Base-by-base conservation (phyloP, 257 asterid species). In the Echites panduratus region DNA sequence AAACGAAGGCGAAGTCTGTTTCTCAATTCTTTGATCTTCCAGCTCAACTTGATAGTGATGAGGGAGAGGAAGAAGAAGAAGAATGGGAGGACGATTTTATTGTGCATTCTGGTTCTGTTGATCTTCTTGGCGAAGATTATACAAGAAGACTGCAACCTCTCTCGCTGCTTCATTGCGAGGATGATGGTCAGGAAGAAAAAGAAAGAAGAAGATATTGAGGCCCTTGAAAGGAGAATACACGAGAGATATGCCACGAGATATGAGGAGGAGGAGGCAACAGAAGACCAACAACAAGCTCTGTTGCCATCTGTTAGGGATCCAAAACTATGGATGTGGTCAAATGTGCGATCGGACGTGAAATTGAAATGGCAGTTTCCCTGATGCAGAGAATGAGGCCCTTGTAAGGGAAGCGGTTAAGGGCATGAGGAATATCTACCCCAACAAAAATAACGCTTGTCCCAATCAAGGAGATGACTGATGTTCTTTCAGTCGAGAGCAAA, bases 381-480 rank as follows among this genome's bases (percentile, higher is more conserved):
- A 88, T 95, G 98, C 99, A 95, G 81, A 95, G 92, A 91, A 92
- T 80, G 99, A 90, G 82, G 91, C 98, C 70, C 99, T 92, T 75
- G 99, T 92, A 76, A 87, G 86, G 83, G 97, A 94, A 98, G 99
- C 94, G 56, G 79, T 87, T 69, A 91, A 87, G 87, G 98, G 97
- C 44, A 85, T 94, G 97, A 98, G 97, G 3, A 94, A 84, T 73
- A 90, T 94, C 74, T 91, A 82, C 80, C 71, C 89, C 2, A n/a
- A 70, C 82, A 64, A 94, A 86, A 77, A 73, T 89, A 78, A 87
- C 84, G 90, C 97, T 88, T 11, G 98, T 94, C 63, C 99, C 99
- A 17, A 94, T 94, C 81, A 91, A 90, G 87, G 99, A 94, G 89
- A 94, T 94, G 99, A 90, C 99, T 10, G 98, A 91, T 82, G 99